These are phyloP conservation scores for Pyrenochaeta sp. DNA, from an alignment of 2,329 filamentous ascomycete genomes.

Conservation along the genomic window DNA sequence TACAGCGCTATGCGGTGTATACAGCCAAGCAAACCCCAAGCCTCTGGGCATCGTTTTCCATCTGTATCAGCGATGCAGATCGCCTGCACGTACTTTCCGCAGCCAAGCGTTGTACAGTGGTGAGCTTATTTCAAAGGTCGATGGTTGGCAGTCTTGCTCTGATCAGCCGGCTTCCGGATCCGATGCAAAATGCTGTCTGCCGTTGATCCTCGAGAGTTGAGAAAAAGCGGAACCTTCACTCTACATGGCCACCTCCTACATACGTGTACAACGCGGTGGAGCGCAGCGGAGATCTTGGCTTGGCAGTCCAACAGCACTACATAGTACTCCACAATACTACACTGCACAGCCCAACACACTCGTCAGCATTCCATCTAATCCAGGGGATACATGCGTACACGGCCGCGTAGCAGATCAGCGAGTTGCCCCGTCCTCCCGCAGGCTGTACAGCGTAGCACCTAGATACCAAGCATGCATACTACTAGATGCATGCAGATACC, in stretches of 20 bases:
- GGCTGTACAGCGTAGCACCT: no score
- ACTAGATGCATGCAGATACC: no score
- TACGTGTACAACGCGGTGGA: not conserved
- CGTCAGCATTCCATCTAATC: no score
- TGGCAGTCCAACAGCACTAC: conserved; percentile 1
- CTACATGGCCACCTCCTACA: not conserved
- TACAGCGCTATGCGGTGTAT: not conserved
- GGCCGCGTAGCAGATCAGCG: conserved; percentile 2
- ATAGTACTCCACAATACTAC: not conserved
- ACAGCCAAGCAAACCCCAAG: conserved; percentile 14
- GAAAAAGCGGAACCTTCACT: no score
- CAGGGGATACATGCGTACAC: conserved; percentile 5
- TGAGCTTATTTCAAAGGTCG: not conserved
- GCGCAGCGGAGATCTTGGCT: conserved; percentile 4
- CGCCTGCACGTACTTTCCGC: conserved; percentile 1
- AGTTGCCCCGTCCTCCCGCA: no score
- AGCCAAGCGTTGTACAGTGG: conserved; percentile 3
- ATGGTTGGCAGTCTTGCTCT: not conserved
- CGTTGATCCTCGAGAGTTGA: no score
- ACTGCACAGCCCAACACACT: no score
- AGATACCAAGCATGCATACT: no score
- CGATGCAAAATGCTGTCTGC: no score
- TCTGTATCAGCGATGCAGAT: conserved; percentile 13
- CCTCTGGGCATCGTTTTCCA: conserved; percentile 6
- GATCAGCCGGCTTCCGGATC: not conserved